Conservation (phyloP, 495 filamentous ascomycete species). For the Annulohypoxylon nitens region DNA sequence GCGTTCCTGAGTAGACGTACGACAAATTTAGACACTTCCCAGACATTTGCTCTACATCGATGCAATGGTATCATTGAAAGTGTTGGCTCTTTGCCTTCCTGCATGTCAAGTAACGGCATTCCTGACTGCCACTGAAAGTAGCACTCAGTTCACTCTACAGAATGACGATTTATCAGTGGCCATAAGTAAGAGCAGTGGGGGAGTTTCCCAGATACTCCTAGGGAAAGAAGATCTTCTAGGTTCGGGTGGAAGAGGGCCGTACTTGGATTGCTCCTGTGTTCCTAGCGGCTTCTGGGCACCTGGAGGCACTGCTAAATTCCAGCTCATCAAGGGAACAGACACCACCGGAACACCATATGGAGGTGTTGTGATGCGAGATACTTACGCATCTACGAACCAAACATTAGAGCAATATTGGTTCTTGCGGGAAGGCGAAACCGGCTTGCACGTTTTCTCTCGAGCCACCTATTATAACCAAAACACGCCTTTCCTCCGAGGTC, state of each 20-base stretch:
- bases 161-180: constrained; percentile 64
- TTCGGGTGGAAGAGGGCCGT: constrained; percentile 62
- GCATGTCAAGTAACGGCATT: constrained; percentile 32
- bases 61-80: constrained; percentile 33
- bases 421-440: constrained; percentile 67
- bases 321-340: constrained; percentile 65
- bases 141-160: constrained; percentile 51
- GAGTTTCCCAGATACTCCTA: constrained; percentile 58
- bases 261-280: constrained; percentile 71
- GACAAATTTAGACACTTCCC: not conserved
- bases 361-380: constrained; percentile 65
- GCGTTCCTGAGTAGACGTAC: not conserved
- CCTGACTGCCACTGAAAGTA: constrained; percentile 50
- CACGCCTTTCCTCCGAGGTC: constrained; percentile 65
- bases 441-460: constrained; percentile 67
- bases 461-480: constrained; percentile 66
- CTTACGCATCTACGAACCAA: constrained; percentile 65
- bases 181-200: constrained; percentile 60
- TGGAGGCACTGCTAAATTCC: constrained; percentile 58
- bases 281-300: constrained; percentile 67
- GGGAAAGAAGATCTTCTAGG: constrained; percentile 67
- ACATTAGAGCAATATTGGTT: constrained; percentile 71
- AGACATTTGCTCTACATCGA: not conserved
- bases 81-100: constrained; percentile 24
- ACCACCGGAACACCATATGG: constrained; percentile 61